These are phyloP conservation scores for Penicillium argentinense DNA, from an alignment of 495 filamentous ascomycete species.

Conservation along the genomic window DNA sequence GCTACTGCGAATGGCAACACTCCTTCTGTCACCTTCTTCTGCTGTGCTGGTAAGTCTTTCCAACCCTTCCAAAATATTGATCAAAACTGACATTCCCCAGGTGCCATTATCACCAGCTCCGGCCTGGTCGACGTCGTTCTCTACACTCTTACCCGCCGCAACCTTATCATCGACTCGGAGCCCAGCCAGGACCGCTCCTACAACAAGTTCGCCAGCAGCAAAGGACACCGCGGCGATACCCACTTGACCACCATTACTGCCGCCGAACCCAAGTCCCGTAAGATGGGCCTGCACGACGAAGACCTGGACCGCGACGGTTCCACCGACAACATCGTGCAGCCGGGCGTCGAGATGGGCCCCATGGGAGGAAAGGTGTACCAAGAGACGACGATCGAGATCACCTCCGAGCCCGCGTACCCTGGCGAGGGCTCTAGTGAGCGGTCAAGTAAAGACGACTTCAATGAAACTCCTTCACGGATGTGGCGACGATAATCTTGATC, in stretches of 20 bases:
- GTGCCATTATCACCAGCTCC: slow-evolving; percentile 70
- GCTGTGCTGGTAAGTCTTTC: slow-evolving; percentile 49
- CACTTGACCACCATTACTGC: slow-evolving; percentile 37
- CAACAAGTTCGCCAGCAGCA: slow-evolving; percentile 36
- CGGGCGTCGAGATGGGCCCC: slow-evolving; percentile 32
- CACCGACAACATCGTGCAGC: slow-evolving; percentile 40
- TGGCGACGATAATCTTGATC: slow-evolving; percentile 28
- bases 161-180: slow-evolving; percentile 45
- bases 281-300: slow-evolving; percentile 19
- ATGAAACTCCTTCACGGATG: slow-evolving; percentile 20
- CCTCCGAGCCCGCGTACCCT: slow-evolving; percentile 38
- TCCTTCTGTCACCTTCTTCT: slow-evolving; percentile 61
- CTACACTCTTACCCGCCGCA: slow-evolving; percentile 66
- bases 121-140: slow-evolving; percentile 73
- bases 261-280: slow-evolving; percentile 32
- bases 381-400: slow-evolving; percentile 48
- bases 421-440: slow-evolving; percentile 25
- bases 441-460: slow-evolving; percentile 35
- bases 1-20: slow-evolving; percentile 56
- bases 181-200: slow-evolving; percentile 39
- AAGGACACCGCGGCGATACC: slow-evolving; percentile 28
- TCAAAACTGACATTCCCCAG: slow-evolving; percentile 5
- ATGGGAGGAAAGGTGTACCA: slow-evolving; percentile 49
- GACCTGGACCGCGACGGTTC: slow-evolving; percentile 34
- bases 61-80: not conserved